phyloP scores from a whole-genome alignment of 805 yeast genomes.

The Torulaspora indica region DNA sequence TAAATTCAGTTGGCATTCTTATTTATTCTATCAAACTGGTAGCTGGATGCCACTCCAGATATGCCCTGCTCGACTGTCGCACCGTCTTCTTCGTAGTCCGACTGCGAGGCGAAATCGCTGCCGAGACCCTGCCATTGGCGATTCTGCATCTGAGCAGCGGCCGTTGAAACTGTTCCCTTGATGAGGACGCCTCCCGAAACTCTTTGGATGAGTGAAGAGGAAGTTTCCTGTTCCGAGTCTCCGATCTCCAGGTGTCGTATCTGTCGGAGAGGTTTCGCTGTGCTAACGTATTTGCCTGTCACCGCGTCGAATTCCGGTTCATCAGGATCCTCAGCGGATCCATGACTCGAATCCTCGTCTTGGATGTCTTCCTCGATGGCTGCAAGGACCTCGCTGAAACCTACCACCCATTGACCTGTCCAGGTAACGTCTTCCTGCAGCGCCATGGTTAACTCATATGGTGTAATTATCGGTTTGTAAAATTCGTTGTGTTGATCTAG shows the following conservation, averaged over 20 bases:
- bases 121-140: slow-evolving; percentile 90
- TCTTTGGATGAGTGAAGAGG: slow-evolving; percentile 46
- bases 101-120: slow-evolving; percentile 62
- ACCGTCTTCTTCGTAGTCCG: slow-evolving; percentile 50
- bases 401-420: slow-evolving; percentile 93
- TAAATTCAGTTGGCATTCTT: not conserved
- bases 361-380: slow-evolving; percentile 20
- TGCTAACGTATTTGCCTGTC: slow-evolving; percentile 66
- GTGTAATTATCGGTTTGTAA: slow-evolving; percentile 88
- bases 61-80: slow-evolving; percentile 80
- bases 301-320: slow-evolving; percentile 87
- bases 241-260: slow-evolving; percentile 61
- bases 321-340: slow-evolving; percentile 38
- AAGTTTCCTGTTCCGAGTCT: slow-evolving; percentile 29
- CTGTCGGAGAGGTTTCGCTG: slow-evolving; percentile 72
- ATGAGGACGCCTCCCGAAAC: slow-evolving; percentile 59
- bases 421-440: slow-evolving; percentile 70
- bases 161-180: slow-evolving; percentile 79
- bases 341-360: slow-evolving; percentile 9
- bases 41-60: slow-evolving; percentile 87
- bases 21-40: slow-evolving; percentile 41
- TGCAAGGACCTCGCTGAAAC: slow-evolving; percentile 55
- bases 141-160: slow-evolving; percentile 69
- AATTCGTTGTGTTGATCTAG: slow-evolving; percentile 75
- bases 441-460: slow-evolving; percentile 83